phyloP scores from a whole-genome alignment of 2,329 filamentous ascomycete genomes.

The Sphaerulina musiva region DNA sequence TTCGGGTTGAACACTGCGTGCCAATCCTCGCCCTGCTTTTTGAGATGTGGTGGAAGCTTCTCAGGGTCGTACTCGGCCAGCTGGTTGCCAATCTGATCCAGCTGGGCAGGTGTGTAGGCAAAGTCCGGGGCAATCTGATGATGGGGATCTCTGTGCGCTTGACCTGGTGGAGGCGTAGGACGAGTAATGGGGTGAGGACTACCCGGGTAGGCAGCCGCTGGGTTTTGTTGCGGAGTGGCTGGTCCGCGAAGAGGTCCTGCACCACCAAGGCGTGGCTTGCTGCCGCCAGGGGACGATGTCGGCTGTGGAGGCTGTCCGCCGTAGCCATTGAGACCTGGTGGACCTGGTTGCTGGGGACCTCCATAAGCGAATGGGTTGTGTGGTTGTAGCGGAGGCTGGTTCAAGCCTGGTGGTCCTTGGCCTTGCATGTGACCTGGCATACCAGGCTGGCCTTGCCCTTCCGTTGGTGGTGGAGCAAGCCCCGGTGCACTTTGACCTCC shows the following conservation, averaged over 20 bases:
- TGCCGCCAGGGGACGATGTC: conserved; percentile 79
- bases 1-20: conserved; percentile 90
- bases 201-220: conserved; percentile 77
- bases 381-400: conserved; percentile 52
- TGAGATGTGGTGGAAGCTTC: conserved; percentile 73
- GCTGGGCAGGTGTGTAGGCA: conserved; percentile 31
- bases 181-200: conserved; percentile 77
- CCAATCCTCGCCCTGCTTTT: conserved; percentile 88
- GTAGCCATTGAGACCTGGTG: conserved; percentile 61
- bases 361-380: conserved; percentile 62
- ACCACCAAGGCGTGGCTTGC: conserved; percentile 49
- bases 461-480: conserved; percentile 57
- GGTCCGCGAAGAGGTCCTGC: conserved; percentile 47
- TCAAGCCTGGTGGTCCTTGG: conserved; percentile 65
- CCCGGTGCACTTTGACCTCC: conserved; percentile 79
- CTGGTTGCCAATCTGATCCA: conserved; percentile 55
- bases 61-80: conserved; percentile 84
- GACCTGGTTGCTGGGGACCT: conserved; percentile 53
- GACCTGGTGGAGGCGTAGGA: conserved; percentile 58
- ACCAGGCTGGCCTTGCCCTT: conserved; percentile 51
- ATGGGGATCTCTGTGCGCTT: conserved; percentile 22
- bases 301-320: conserved; percentile 77
- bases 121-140: conserved; percentile 28
- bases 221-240: conserved; percentile 87
- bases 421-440: conserved; percentile 61